Evolutionary conservation across 1,284 basidiomycete genomes (phyloP).

Genomic region (Cryptococcus sp.): DNA sequence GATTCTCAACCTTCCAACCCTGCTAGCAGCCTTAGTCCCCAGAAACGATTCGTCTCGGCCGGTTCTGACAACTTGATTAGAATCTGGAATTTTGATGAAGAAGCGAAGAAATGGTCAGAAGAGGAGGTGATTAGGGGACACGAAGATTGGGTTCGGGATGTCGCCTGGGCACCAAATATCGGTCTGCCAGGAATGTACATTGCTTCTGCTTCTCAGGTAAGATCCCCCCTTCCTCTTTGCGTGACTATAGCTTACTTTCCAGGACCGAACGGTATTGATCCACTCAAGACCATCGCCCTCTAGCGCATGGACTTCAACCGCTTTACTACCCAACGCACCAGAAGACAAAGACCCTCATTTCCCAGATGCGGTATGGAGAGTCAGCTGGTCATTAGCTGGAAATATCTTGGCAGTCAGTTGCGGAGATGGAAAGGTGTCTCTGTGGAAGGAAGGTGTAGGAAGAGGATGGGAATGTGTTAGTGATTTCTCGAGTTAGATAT

Average conservation of each 20-base stretch:
- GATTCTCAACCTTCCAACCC: constrained; percentile 39
- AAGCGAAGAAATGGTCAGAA: constrained; percentile 67
- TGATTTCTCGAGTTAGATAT: constrained; percentile 72
- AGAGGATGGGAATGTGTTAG: constrained; percentile 96
- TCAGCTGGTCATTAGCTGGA: constrained; percentile 49
- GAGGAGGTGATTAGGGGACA: constrained; percentile 87
- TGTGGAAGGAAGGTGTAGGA: constrained; percentile 98
- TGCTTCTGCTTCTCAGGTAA: constrained; percentile 85
- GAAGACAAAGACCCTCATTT: constrained; percentile 62
- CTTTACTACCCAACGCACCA: constrained; percentile 66
- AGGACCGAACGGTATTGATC: constrained; percentile 88
- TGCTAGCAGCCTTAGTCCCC: constrained; percentile 8
- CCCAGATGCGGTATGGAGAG: constrained; percentile 71
- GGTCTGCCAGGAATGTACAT: constrained; percentile 92
- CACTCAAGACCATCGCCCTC: constrained; percentile 83
- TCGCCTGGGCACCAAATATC: constrained; percentile 96
- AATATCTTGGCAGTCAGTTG: constrained; percentile 96
- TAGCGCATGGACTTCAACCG: constrained; percentile 77
- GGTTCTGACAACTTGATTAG: constrained; percentile 95
- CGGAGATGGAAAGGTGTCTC: constrained; percentile 93
- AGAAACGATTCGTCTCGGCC: constrained; percentile 86
- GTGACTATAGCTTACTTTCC: constrained; percentile 7
- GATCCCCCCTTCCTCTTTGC: constrained; percentile 12
- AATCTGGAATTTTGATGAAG: constrained; percentile 71
- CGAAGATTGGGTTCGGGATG: constrained; percentile 95